Conservation (phyloP, 2,329 filamentous ascomycete genomes). For the Exophiala oligosperma region DNA sequence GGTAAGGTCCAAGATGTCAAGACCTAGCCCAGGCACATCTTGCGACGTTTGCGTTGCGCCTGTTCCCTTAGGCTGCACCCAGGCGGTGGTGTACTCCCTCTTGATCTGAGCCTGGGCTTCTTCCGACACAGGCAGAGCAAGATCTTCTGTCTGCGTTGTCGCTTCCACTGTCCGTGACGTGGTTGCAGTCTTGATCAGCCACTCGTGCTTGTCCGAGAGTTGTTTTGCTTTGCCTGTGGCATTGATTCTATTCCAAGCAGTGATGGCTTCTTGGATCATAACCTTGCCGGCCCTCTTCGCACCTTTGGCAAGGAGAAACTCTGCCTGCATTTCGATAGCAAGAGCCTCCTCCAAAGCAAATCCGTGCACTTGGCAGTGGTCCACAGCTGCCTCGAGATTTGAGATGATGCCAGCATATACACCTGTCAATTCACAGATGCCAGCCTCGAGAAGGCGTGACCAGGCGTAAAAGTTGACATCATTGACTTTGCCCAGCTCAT, state of each 20-base stretch:
- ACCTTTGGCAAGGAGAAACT: conserved; percentile 58
- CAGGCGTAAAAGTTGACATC: conserved; percentile 62
- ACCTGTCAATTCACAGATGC: conserved; percentile 52
- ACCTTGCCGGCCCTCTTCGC: conserved; percentile 60
- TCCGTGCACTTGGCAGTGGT: conserved; percentile 59
- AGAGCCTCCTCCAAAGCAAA: conserved; percentile 62
- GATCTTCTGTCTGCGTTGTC: conserved; percentile 56
- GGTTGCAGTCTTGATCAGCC: conserved; percentile 57
- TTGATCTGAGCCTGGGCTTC: conserved; percentile 37
- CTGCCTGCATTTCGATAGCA: conserved; percentile 61
- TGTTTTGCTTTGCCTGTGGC: conserved; percentile 61
- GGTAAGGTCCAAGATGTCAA: conserved; percentile 64
- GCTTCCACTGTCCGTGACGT: conserved; percentile 54
- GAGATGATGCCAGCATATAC: conserved; percentile 48
- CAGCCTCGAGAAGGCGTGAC: conserved; percentile 56
- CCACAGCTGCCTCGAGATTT: conserved; percentile 58
- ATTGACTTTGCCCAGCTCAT: conserved; percentile 53
- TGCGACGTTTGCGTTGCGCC: conserved; percentile 14
- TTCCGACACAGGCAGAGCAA: conserved; percentile 27
- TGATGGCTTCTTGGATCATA: conserved; percentile 58
- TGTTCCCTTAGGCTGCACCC: conserved; percentile 26
- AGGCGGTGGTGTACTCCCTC: conserved; percentile 28
- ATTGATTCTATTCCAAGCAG: conserved; percentile 59
- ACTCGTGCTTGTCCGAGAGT: conserved; percentile 59
- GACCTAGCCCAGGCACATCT: conserved; percentile 35